phyloP scores from a whole-genome alignment of 495 filamentous ascomycete species.

The Trichoderma gamsii region DNA sequence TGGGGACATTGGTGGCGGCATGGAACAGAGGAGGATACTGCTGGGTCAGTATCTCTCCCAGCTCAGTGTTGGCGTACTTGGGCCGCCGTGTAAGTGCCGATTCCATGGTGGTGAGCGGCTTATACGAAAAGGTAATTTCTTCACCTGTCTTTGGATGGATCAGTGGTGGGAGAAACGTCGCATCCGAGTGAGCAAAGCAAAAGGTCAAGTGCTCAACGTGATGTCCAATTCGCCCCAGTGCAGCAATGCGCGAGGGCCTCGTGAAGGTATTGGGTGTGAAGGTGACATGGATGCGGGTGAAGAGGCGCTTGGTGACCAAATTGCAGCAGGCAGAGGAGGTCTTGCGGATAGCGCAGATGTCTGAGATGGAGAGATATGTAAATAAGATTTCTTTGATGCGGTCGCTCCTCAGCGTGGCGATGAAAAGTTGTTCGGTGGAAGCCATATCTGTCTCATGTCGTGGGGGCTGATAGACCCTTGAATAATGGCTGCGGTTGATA shows the following conservation, averaged over 20 bases:
- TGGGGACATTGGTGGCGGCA: constrained; percentile 72
- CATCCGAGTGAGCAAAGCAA: constrained; percentile 57
- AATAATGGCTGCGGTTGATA: not conserved
- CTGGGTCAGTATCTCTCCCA: constrained; percentile 65
- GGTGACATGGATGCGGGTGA: constrained; percentile 50
- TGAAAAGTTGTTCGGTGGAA: constrained; percentile 37
- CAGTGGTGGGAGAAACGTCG: constrained; percentile 71
- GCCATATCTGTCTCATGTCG: constrained; percentile 47
- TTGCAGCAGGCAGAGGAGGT: constrained; percentile 46
- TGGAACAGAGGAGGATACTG: constrained; percentile 81
- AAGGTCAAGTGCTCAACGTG: constrained; percentile 66
- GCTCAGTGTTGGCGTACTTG: constrained; percentile 57
- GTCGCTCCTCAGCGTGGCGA: constrained; percentile 49
- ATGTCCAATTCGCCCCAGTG: constrained; percentile 63
- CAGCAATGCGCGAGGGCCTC: constrained; percentile 57
- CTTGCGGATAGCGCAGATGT: constrained; percentile 45
- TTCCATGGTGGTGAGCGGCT: constrained; percentile 52
- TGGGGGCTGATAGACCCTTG: constrained; percentile 1
- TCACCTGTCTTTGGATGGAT: constrained; percentile 64
- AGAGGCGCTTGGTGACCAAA: constrained; percentile 47
- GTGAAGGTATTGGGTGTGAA: constrained; percentile 69
- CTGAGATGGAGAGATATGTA: constrained; percentile 41
- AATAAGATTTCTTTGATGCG: constrained; percentile 45
- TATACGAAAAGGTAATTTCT: constrained; percentile 68
- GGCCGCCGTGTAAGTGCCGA: constrained; percentile 40